These are phyloP conservation scores for Amanita brunnescens DNA, from an alignment of 768 basidiomycete genomes.

Conservation along the genomic window DNA sequence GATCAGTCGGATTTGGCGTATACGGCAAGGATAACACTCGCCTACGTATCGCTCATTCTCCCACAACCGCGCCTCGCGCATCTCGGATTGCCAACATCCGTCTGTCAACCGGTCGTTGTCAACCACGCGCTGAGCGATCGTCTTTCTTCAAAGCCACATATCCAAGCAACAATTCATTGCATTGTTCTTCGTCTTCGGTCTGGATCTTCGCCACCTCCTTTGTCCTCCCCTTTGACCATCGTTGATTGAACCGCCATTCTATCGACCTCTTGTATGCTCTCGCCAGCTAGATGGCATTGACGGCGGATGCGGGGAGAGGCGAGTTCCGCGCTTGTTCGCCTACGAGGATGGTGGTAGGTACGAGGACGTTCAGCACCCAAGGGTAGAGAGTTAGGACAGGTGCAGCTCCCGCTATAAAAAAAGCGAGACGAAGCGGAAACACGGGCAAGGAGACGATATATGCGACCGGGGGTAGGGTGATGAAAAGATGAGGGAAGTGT, in stretches of 20 bases:
- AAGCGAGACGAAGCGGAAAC: constrained; percentile 40
- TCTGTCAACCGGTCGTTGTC: constrained; percentile 65
- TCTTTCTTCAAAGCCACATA: constrained; percentile 15
- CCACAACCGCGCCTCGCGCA: constrained; percentile 64
- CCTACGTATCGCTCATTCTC: constrained; percentile 61
- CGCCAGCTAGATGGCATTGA: not conserved
- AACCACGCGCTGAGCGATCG: constrained; percentile 30
- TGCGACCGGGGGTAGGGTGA: constrained; percentile 43
- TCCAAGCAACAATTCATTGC: not conserved
- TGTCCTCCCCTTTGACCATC: not conserved
- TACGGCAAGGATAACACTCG: not conserved
- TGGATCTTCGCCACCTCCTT: not conserved
- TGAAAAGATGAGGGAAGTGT: constrained; percentile 42
- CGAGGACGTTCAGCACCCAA: not conserved
- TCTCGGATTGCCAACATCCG: constrained; percentile 52
- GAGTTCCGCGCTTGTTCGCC: not conserved
- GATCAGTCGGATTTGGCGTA: not conserved
- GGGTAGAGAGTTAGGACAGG: constrained; percentile 29
- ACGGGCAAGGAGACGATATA: constrained; percentile 34
- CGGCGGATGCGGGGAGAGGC: not conserved
- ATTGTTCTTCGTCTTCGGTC: too few relatives aligned
- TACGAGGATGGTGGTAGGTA: not conserved
- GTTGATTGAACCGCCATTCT: not conserved
- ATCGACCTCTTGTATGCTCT: not conserved
- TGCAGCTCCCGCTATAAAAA: constrained; percentile 37